phyloP scores from a whole-genome alignment of 805 yeast species.

The Candida quercuum region DNA sequence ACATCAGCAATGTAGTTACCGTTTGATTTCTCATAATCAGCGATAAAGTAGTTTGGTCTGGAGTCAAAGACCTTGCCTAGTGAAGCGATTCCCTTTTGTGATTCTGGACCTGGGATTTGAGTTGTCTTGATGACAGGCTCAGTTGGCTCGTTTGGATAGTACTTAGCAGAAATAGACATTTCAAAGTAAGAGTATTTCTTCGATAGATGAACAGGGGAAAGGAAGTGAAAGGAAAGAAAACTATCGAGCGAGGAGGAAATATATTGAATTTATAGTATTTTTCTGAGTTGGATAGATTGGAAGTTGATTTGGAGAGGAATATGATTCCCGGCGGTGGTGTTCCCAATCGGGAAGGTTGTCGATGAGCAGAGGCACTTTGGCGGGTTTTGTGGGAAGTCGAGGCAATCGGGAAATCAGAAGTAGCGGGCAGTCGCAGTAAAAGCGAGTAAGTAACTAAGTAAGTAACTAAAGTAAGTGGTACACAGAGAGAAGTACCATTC shows the following conservation, averaged over 20 bases:
- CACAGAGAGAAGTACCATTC: no score
- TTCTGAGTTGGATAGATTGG: no score
- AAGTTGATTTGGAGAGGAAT: no score
- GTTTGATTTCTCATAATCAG: conserved; percentile 65
- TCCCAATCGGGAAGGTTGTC: conserved; percentile 1
- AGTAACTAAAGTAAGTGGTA: no score
- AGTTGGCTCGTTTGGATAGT: conserved; percentile 79
- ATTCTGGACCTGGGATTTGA: conserved; percentile 73
- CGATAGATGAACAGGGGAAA: background rate
- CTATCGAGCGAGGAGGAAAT: background rate
- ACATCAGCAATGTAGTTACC: conserved; percentile 81
- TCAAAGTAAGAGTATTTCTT: background rate
- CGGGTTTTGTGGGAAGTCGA: no score
- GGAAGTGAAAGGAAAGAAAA: background rate
- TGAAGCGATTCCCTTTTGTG: conserved; percentile 44
- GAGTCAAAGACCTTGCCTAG: conserved; percentile 64
- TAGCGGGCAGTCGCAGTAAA: no score
- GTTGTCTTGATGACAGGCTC: conserved; percentile 58
- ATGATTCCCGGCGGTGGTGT: conserved; percentile 1
- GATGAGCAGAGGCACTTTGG: no score
- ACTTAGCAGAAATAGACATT: conserved; percentile 42
- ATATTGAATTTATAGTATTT: conserved; percentile 1
- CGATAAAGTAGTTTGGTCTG: conserved; percentile 68
- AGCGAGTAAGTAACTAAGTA: no score
- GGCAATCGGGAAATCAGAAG: no score